A percentile compares a stretch with the other conserved stretches of the same genome.
Conservation (phyloP, 306 rosid species). For the Casuarina cunninghamiana region DNA sequence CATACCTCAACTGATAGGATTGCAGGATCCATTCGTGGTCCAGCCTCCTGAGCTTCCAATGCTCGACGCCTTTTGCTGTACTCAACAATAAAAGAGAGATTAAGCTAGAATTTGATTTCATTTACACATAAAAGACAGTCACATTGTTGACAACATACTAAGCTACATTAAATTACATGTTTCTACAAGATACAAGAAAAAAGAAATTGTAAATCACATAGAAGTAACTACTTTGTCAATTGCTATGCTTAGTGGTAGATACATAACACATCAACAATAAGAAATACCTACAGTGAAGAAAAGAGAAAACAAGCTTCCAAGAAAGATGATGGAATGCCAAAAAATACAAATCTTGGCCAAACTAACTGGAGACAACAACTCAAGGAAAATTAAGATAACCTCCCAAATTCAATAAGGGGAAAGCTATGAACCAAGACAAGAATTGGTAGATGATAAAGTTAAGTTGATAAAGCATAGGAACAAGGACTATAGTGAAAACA, state of each 20-base stretch:
- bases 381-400: not conserved
- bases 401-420: not conserved
- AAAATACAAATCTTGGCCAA: not conserved
- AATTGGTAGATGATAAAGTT: not conserved
- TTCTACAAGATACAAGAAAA: not conserved
- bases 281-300: constrained; percentile 5
- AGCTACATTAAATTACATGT: not conserved
- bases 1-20: constrained; percentile 88
- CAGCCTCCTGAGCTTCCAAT: constrained; percentile 46
- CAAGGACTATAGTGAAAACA: not conserved
- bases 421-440: not conserved
- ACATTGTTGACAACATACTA: not conserved
- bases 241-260: not conserved
- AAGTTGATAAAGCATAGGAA: not conserved
- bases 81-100: constrained; percentile 17
- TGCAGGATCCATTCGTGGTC: constrained; percentile 65
- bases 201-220: not conserved
- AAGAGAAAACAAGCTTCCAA: constrained; percentile 16
- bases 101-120: constrained; percentile 17
- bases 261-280: not conserved
- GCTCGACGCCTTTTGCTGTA: constrained; percentile 67
- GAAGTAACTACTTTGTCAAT: not conserved
- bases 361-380: not conserved
- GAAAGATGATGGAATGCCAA: not conserved
- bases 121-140: not conserved